Evolutionary conservation across 176 grass and related monocot genomes (phyloP), one percentile per base, ranked within the genome.

Genomic region (Thinopyrum elongatum): DNA sequence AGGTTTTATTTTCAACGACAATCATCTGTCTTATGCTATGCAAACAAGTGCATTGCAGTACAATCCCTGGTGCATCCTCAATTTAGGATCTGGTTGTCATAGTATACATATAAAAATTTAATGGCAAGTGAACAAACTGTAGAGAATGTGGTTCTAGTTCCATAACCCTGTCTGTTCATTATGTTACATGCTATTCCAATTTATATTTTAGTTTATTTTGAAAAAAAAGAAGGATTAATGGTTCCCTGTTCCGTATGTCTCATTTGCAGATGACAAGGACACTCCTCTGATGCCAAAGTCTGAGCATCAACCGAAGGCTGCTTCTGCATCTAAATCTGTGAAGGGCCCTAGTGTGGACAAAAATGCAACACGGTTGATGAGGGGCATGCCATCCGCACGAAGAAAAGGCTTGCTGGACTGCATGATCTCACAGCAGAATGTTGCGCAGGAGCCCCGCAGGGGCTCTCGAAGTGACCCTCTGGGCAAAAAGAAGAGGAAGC

Each of bases 221-320:
- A 13, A 65, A 75, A 65, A 49, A 30, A 25, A 65, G 12, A 55
- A 78, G 19, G 7, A 58, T 9, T 58, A 21, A 58, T 58, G 49
- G 55, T 68, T 80, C 27, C 61, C 15, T n/a, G 82, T 82, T 82
- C 51, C 62, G 49, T 10, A 36, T 74, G 75, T 84, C 70, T 80
- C 4, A 73, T 82, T 80, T 87, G 69, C 81, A 92, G 91, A 87
- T 81, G 94, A 93, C 1, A 85, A 90, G 44, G 72, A 92, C 1
- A 87, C 71, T 81, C 53, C 74, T 88, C 86, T 88, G 66, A 22
- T 92, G 74, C 82, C 85, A 23, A 27, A 58, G 35, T 28, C 41
- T 76, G 80, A 87, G 65, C 62, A 58, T 49, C 31, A 53, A 84
- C 5, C 64, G 39, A 91, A 85, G 59, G 81, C 62, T 39, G 69